These are phyloP conservation scores for Colletotrichum chrysophilum DNA, from an alignment of 2,329 filamentous ascomycete genomes.

Conservation along the genomic window DNA sequence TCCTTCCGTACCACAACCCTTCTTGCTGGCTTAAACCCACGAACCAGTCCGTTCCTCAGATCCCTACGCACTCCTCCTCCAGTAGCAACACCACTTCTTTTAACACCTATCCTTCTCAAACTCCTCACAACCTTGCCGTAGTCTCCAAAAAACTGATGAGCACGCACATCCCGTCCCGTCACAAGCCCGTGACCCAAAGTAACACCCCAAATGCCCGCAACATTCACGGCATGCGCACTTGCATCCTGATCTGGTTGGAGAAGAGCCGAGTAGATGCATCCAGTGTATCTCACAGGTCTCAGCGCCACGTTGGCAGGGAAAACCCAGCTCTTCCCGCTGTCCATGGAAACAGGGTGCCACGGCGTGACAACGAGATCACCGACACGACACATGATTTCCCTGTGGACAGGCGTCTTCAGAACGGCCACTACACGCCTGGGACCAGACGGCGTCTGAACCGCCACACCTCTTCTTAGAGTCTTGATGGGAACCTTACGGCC, in stretches of 20 bases:
- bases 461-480: slow-evolving; percentile 48
- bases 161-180: slow-evolving; percentile 43
- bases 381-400: slow-evolving; percentile 49
- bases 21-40: slow-evolving; percentile 27
- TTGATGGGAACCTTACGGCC: slow-evolving; percentile 44
- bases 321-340: slow-evolving; percentile 42
- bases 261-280: slow-evolving; percentile 61
- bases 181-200: slow-evolving; percentile 63
- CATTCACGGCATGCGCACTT: slow-evolving; percentile 55
- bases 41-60: slow-evolving; percentile 41
- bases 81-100: slow-evolving; percentile 45
- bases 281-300: slow-evolving; percentile 46
- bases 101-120: slow-evolving; percentile 36
- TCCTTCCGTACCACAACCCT: neutral
- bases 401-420: slow-evolving; percentile 51
- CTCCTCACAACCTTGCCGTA: slow-evolving; percentile 47
- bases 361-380: slow-evolving; percentile 57
- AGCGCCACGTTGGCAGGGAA: slow-evolving; percentile 49
- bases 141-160: slow-evolving; percentile 61
- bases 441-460: slow-evolving; percentile 56
- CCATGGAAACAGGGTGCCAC: slow-evolving; percentile 61
- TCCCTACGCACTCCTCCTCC: slow-evolving; percentile 48
- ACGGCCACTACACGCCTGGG: slow-evolving; percentile 53
- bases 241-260: slow-evolving; percentile 49
- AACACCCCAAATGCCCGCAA: slow-evolving; percentile 56